Conservation (phyloP, 2,329 filamentous ascomycete genomes). For the Colletotrichum costaricense region DNA sequence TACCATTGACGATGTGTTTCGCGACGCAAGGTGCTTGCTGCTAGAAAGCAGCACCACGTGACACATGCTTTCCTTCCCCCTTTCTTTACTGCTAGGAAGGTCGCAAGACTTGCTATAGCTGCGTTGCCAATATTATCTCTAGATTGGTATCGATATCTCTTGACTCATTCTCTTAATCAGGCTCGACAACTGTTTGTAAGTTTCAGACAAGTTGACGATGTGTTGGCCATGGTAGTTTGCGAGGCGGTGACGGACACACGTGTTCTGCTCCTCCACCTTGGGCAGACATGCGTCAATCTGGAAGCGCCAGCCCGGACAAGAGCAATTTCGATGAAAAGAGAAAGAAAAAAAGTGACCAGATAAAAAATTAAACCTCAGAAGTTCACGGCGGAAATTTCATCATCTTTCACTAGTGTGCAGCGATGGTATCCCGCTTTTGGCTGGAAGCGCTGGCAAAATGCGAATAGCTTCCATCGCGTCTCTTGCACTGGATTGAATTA, state of each 20-base stretch:
- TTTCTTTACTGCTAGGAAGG: background rate
- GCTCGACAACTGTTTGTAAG: background rate
- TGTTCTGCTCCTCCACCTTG: slow-evolving; percentile 34
- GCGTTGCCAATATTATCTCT: too few species aligned
- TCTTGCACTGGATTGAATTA: too few species aligned
- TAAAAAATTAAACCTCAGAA: background rate
- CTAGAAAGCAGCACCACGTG: background rate
- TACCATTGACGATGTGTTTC: background rate
- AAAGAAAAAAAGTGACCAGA: background rate
- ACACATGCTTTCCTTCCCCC: background rate
- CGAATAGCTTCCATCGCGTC: slow-evolving; percentile 30
- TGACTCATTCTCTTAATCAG: background rate
- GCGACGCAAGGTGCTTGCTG: background rate
- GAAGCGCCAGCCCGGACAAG: background rate
- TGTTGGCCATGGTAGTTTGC: background rate
- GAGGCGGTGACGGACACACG: slow-evolving; percentile 27
- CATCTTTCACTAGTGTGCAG: background rate
- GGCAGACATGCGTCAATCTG: slow-evolving; percentile 29
- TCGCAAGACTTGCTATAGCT: too few species aligned
- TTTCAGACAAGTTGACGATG: background rate
- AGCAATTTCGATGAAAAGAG: background rate
- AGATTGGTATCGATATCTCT: too few species aligned
- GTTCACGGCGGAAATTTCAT: background rate
- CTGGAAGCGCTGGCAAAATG: background rate
- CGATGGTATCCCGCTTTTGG: background rate